Evolutionary conservation across 768 basidiomycete genomes (phyloP).

Genomic region (Pleurotus citrinopileatus): DNA sequence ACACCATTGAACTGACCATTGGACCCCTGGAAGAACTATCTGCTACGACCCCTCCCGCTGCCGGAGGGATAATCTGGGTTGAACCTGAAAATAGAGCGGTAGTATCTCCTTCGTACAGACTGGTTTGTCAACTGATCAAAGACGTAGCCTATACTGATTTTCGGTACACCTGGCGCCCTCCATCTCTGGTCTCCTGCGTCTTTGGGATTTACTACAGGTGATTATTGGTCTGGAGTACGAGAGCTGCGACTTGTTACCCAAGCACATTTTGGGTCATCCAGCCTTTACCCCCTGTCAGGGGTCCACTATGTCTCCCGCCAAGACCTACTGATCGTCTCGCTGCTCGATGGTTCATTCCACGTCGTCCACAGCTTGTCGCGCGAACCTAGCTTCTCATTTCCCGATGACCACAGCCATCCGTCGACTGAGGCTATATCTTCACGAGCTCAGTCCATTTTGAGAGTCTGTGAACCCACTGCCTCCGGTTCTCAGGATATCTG

Average conservation of each 20-base stretch:
- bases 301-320: constrained; percentile 45
- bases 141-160: constrained; percentile 52
- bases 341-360: constrained; percentile 73
- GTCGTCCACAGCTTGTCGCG: constrained; percentile 49
- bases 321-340: constrained; percentile 55
- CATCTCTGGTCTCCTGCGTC: constrained; percentile 49
- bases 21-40: constrained; percentile 27
- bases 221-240: constrained; percentile 48
- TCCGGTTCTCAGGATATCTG: constrained; percentile 50
- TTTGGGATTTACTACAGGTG: constrained; percentile 5
- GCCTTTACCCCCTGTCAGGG: constrained; percentile 58
- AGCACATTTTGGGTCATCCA: constrained; percentile 55
- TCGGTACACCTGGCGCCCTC: constrained; percentile 58
- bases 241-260: constrained; percentile 43
- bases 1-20: constrained; percentile 29
- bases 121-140: neutral
- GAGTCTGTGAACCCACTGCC: constrained; percentile 38
- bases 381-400: constrained; percentile 40
- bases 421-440: constrained; percentile 45
- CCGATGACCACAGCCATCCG: constrained; percentile 20
- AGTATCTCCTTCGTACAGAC: constrained; percentile 4
- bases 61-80: constrained; percentile 61
- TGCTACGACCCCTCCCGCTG: constrained; percentile 36
- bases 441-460: constrained; percentile 49
- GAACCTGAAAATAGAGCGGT: constrained; percentile 35